phyloP scores from a whole-genome alignment of 305 asterid species.

The Fraxinus sp. region DNA sequence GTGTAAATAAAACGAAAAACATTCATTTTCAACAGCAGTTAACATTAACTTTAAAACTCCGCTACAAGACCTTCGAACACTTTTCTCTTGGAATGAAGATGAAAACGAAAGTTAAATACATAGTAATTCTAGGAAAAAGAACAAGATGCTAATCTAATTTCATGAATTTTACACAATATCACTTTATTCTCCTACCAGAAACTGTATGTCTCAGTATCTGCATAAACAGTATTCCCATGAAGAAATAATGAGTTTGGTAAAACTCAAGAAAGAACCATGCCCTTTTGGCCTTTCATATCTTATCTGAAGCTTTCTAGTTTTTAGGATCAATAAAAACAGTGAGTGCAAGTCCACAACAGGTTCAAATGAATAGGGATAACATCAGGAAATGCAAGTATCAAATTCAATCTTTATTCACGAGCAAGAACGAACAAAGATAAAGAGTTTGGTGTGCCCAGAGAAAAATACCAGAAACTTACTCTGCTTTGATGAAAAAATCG shows the following conservation, averaged over 20 bases:
- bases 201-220: background rate
- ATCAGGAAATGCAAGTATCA: slow-evolving; percentile 13
- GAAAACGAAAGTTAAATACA: background rate
- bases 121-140: background rate
- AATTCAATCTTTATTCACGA: background rate
- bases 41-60: slow-evolving; percentile 7
- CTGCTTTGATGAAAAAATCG: slow-evolving; percentile 34
- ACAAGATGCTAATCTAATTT: background rate
- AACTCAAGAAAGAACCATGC: background rate
- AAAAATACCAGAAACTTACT: slow-evolving; percentile 29
- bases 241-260: background rate
- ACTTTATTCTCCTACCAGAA: background rate
- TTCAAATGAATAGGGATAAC: background rate
- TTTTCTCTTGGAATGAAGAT: background rate
- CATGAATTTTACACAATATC: background rate
- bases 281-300: background rate
- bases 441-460: background rate
- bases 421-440: slow-evolving; percentile 1
- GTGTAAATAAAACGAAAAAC: slow-evolving; percentile 5
- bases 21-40: slow-evolving; percentile 14
- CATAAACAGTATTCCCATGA: background rate
- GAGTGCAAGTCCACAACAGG: background rate
- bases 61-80: slow-evolving; percentile 3
- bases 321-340: background rate
- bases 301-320: background rate